These are phyloP conservation scores for Leccinum pallidistipes DNA, from an alignment of 1,284 basidiomycete species.

Conservation along the genomic window DNA sequence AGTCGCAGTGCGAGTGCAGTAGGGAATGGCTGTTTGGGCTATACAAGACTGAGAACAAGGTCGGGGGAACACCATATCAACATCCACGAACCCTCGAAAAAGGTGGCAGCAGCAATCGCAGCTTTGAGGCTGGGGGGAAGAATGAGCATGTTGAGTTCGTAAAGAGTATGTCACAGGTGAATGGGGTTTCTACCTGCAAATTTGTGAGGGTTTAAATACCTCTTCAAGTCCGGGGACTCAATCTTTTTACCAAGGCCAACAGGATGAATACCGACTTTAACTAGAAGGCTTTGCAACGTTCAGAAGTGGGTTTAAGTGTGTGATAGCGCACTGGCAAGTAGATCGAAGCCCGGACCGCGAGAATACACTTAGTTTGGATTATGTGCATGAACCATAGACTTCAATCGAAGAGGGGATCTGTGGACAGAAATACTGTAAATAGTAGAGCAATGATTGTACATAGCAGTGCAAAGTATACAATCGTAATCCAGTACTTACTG, in stretches of 20 bases:
- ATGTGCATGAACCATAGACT: too few species aligned
- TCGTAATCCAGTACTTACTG: too few species aligned
- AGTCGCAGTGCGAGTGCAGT: background rate
- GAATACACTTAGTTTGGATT: too few species aligned
- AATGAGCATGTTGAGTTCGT: background rate
- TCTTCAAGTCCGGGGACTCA: background rate
- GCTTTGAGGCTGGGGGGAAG: background rate
- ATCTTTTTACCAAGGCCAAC: background rate
- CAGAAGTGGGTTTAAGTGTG: too few species aligned
- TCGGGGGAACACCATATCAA: background rate
- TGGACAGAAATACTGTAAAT: too few species aligned
- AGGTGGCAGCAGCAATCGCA: background rate
- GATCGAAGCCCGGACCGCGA: too few species aligned
- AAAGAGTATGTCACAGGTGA: background rate
- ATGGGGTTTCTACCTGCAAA: background rate
- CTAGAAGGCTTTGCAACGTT: background rate
- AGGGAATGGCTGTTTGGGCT: background rate
- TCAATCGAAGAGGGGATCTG: too few species aligned
- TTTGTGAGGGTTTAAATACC: background rate
- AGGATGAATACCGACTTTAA: background rate
- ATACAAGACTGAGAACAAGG: background rate
- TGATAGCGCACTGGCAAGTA: too few species aligned
- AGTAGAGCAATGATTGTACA: too few species aligned
- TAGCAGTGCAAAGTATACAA: too few species aligned
- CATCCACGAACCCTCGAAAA: background rate